Evolutionary conservation across 768 basidiomycete genomes (phyloP), one percentile per base, ranked within the genome.

Genomic region (Macrolepiota fuliginosa): DNA sequence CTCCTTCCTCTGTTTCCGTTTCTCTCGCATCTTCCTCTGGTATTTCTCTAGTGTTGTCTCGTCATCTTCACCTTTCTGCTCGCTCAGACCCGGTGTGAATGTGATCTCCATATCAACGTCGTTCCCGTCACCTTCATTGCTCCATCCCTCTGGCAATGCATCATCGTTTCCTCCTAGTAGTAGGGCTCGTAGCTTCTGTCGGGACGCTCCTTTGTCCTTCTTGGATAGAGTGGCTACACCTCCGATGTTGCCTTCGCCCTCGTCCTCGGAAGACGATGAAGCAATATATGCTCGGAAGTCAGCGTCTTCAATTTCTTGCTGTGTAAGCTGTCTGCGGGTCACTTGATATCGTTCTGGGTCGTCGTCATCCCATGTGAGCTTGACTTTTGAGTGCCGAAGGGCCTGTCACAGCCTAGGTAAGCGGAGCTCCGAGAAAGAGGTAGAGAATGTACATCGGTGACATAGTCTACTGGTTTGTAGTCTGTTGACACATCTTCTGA

Each of bases 341-440:
- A 95, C 67, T 47, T 86, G 86, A 60, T 81, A 83, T 42, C 96
- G 89, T 68, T 95, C 91, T 0, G 92, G 89, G 66, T 98, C 96
- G 72, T 98, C 97, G 58, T 95, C 92, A 66, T 99, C 97, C 97
- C 97, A 99, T 4, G 96, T 97, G 35, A 98, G 83, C 69, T 93
- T 97, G 62, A 98, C 96, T 79, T 94, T 97, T 13, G 97, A 99
- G 72, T 98, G 96, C 4, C 96, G 90, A 4, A 99, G 84, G 10
- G 96, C 96, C 95, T 98, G 29, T 7, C 50, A 4, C 24, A 32
- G 24, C 25, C 25, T 50, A 52, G 36, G 27, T 46, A 10, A 46
- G 9, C 40, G 27, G n/a, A 25, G 13, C 11, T 54, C 19, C 37
- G 10, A 42, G n/a, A 53, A 29, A 12, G 35, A 19, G 52, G 10